These are phyloP conservation scores for Cytospora piceae DNA, from an alignment of 2,329 filamentous ascomycete species.

Conservation along the genomic window DNA sequence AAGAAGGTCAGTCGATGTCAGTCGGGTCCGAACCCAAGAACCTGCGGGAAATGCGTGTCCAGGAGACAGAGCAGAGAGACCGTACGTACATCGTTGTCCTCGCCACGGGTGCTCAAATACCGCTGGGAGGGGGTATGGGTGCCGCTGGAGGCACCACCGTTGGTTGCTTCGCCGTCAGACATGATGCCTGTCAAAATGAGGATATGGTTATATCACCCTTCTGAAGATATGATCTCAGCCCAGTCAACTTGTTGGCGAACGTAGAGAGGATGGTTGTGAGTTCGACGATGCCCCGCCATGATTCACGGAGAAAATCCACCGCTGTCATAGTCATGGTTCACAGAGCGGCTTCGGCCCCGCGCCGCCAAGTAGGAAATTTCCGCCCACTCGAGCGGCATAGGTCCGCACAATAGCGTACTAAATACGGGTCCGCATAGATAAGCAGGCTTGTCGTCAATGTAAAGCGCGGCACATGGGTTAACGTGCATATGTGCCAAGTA, in stretches of 20 bases:
- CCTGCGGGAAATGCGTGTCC: not conserved
- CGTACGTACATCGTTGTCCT: slow-evolving; percentile 54
- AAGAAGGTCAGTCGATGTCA: not conserved
- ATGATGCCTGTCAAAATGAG: slow-evolving; percentile 39
- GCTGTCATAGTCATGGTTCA: slow-evolving; percentile 1
- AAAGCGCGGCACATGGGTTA: not conserved
- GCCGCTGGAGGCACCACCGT: slow-evolving; percentile 39
- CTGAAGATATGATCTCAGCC: not conserved
- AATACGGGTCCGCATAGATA: not conserved
- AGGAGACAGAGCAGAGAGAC: slow-evolving; percentile 19
- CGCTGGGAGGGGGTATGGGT: slow-evolving; percentile 52
- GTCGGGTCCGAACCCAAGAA: slow-evolving; percentile 4
- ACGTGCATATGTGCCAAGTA: not conserved
- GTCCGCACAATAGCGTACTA: not conserved
- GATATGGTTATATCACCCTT: not conserved
- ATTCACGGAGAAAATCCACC: slow-evolving; percentile 13
- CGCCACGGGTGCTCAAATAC: slow-evolving; percentile 56
- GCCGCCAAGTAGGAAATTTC: slow-evolving; percentile 17
- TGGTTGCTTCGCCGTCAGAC: slow-evolving; percentile 46
- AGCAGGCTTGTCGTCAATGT: too few relatives aligned
- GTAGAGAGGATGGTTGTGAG: not conserved
- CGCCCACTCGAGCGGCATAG: slow-evolving; percentile 6
- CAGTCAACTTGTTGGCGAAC: not conserved
- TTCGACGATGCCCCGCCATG: slow-evolving; percentile 14
- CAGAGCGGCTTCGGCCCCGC: slow-evolving; percentile 23